Conservation (phyloP, 2,329 filamentous ascomycete species). For the Sclerotinia subarctica region DNA sequence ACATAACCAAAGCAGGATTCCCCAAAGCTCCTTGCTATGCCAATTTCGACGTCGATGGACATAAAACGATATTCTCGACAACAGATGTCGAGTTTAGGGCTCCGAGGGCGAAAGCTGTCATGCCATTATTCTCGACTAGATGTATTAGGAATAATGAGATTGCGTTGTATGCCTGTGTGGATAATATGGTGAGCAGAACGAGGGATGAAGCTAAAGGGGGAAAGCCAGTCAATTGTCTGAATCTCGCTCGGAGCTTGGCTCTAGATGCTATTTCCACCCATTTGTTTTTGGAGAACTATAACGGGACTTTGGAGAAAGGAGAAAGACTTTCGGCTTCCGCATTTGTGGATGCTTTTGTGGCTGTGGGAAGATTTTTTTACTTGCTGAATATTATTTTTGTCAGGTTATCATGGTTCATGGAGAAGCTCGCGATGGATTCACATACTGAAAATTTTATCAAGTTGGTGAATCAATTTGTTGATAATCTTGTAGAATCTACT, state of each 20-base stretch:
- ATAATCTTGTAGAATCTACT: slow-evolving; percentile 39
- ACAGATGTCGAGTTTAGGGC: slow-evolving; percentile 43
- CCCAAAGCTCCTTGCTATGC: slow-evolving; percentile 49
- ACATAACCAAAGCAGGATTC: slow-evolving; percentile 52
- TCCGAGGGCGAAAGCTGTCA: slow-evolving; percentile 48
- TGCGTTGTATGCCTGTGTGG: slow-evolving; percentile 43
- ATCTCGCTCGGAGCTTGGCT: slow-evolving; percentile 48
- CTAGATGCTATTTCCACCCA: slow-evolving; percentile 54
- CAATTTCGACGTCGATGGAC: slow-evolving; percentile 57
- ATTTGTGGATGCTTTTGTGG: slow-evolving; percentile 55
- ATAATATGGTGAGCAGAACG: slow-evolving; percentile 44
- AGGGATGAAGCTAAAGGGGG: slow-evolving; percentile 37
- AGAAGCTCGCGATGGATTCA: slow-evolving; percentile 40
- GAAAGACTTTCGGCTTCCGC: slow-evolving; percentile 43
- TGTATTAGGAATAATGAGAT: slow-evolving; percentile 42
- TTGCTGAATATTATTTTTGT: slow-evolving; percentile 45
- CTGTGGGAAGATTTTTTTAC: slow-evolving; percentile 53
- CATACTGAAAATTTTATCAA: slow-evolving; percentile 39
- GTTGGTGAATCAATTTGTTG: slow-evolving; percentile 45
- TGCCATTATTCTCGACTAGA: slow-evolving; percentile 49
- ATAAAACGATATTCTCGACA: slow-evolving; percentile 52
- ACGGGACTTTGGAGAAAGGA: slow-evolving; percentile 40
- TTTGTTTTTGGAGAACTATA: slow-evolving; percentile 51
- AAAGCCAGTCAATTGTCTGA: slow-evolving; percentile 47
- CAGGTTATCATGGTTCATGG: slow-evolving; percentile 37